phyloP scores from a whole-genome alignment of 2,329 filamentous ascomycete species.

The Bipolaris gigantea region DNA sequence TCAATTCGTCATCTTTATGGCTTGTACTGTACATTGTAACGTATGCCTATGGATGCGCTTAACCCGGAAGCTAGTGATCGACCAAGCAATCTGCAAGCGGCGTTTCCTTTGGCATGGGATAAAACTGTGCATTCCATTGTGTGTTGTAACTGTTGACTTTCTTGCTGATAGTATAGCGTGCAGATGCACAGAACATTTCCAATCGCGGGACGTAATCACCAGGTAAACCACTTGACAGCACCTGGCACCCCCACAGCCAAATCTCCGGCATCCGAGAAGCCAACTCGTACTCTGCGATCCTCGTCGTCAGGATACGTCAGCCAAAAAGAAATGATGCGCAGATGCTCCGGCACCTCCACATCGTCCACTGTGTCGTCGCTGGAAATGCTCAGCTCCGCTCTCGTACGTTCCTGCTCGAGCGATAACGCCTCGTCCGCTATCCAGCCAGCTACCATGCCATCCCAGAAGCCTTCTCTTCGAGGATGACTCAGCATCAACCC shows the following conservation, averaged over 20 bases:
- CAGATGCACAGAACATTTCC: background rate
- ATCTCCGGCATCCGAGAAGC: constrained; percentile 26
- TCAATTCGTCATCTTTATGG: background rate
- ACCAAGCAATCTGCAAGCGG: no score
- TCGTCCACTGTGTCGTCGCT: constrained; percentile 1
- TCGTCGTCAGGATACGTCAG: constrained; percentile 23
- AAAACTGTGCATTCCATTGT: no score
- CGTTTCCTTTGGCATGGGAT: no score
- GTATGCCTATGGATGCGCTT: background rate
- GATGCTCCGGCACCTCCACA: constrained; percentile 25
- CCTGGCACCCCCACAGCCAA: constrained; percentile 19
- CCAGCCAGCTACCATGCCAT: constrained; percentile 63
- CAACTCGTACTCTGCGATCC: constrained; percentile 19
- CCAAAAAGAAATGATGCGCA: constrained; percentile 25
- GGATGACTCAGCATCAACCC: constrained; percentile 32
- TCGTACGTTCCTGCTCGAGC: constrained; percentile 31
- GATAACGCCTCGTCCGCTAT: constrained; percentile 31
- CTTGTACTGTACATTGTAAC: background rate
- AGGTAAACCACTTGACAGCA: constrained; percentile 13
- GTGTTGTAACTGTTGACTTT: background rate
- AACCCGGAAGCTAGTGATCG: background rate
- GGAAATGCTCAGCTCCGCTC: constrained; percentile 12
- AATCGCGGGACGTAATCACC: background rate
- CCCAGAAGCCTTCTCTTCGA: constrained; percentile 54
- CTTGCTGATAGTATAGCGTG: background rate